Percentiles rank a stretch among this genome's conserved stretches.
Evolutionary conservation across 176 grass and related monocot species (phyloP).

Genomic region (Eremochloa ophiuroides): DNA sequence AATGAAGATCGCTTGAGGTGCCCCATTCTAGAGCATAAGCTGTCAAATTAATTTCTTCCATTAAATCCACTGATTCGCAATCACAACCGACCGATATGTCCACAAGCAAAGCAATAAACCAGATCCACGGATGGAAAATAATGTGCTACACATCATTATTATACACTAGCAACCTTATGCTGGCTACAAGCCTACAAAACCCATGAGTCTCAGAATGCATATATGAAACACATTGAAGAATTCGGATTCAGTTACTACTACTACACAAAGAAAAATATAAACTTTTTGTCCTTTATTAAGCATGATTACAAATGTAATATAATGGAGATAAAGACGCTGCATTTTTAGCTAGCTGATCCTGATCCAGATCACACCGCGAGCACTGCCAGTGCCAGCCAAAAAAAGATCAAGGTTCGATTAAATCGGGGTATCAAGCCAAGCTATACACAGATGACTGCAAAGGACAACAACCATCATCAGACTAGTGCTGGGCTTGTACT

Average conservation of each 20-base stretch:
- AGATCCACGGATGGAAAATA: background rate
- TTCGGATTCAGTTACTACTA: background rate
- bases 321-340: background rate
- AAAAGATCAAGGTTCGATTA: background rate
- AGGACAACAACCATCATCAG: background rate
- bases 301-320: background rate
- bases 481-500: slow-evolving; percentile 4
- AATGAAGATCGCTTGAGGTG: background rate
- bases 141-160: background rate
- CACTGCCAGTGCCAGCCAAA: background rate
- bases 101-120: background rate
- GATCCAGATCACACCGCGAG: background rate
- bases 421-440: background rate
- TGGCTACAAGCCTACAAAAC: background rate
- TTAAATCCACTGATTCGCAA: background rate
- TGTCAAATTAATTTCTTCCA: background rate
- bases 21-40: background rate
- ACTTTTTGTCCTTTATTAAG: background rate
- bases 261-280: background rate
- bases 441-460: background rate
- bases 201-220: background rate
- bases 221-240: background rate
- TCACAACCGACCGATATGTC: background rate
- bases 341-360: background rate
- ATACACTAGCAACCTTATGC: background rate